Evolutionary conservation across 1,284 basidiomycete genomes (phyloP), one percentile per base, ranked within the genome.

Genomic region (Pholiota adiposa): DNA sequence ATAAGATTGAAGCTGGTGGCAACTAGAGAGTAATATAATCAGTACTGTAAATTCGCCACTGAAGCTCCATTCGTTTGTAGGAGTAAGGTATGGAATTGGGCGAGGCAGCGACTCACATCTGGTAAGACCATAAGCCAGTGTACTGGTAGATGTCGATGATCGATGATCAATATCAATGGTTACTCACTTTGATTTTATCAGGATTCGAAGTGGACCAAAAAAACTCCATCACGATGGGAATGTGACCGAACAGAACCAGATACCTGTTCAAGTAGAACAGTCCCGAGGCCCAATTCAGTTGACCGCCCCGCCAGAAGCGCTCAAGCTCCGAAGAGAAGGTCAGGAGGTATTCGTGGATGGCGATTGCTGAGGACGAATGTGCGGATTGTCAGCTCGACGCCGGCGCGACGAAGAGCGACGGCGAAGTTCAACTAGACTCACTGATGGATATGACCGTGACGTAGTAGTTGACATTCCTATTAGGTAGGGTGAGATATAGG

Each of bases 221-320:
- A 40, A 63, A 70, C 41, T 77, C 69, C 8, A 74, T 60, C 23
- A 79, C 59, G 8, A 79, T 64, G 0, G 79, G 79, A 7, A 78
- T 57, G 49, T 79, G 75, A 6, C 77, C 78, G 12, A 78, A 50
- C n/a, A 81, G 53, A 8, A 71, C 67, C 19, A 75, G 48, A 54
- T 82, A 81, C 8, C 80, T 76, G 55, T 77, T 77, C 25, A 76
- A 29, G 60, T 76, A 77, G 67, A 81, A 81, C 0, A 79, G 56
- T 6, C 67, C 54, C 4, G 75, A 69, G 3, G 69, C 73, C 71
- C 73, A 77, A 12, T 68, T 74, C 34, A 76, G 56, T 5, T 53
- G 54, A 16, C 49, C 54, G 18, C 52, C 50, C n/a, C 29, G 43
- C 80, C 80, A 81, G 63, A 75, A 78, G 9, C 77, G 69, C 33